Conservation (phyloP, 371 early-diverging fungal genomes). For the Syncephalastrum monosporum region DNA sequence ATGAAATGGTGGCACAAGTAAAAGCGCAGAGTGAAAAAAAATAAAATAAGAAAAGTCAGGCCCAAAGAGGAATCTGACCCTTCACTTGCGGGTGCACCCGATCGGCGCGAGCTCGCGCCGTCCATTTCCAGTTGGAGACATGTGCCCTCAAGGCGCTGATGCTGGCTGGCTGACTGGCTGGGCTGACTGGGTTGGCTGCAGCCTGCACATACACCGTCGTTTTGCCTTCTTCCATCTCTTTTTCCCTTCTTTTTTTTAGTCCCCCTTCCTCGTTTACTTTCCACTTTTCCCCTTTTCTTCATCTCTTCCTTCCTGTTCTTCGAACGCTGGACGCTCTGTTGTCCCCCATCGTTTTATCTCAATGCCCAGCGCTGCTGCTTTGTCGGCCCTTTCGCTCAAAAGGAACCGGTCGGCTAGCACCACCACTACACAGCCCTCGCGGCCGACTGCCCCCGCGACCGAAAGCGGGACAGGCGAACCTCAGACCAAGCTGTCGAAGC, state of each 20-base stretch:
- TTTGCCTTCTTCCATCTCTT: slow-evolving; percentile 8
- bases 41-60: no score
- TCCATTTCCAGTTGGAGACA: no score
- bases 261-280: neutral
- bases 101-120: no score
- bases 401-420: slow-evolving; percentile 39
- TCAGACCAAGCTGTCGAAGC: neutral
- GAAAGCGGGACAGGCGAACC: slow-evolving; percentile 4
- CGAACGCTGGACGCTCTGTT: slow-evolving; percentile 37
- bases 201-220: neutral
- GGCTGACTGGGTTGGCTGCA: no score
- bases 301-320: slow-evolving; percentile 26
- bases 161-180: no score
- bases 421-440: neutral
- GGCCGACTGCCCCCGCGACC: neutral
- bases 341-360: slow-evolving; percentile 3
- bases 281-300: neutral
- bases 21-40: no score
- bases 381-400: slow-evolving; percentile 40
- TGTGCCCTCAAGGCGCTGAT: no score
- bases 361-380: slow-evolving; percentile 27
- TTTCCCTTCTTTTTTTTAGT: slow-evolving; percentile 8
- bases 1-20: no score
- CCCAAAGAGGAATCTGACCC: no score
- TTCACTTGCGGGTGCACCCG: no score